A percentile compares a stretch with the other conserved stretches of the same genome.
phyloP scores from a whole-genome alignment of 345 rosid species.

The Diplotaxis tenuifolia region DNA sequence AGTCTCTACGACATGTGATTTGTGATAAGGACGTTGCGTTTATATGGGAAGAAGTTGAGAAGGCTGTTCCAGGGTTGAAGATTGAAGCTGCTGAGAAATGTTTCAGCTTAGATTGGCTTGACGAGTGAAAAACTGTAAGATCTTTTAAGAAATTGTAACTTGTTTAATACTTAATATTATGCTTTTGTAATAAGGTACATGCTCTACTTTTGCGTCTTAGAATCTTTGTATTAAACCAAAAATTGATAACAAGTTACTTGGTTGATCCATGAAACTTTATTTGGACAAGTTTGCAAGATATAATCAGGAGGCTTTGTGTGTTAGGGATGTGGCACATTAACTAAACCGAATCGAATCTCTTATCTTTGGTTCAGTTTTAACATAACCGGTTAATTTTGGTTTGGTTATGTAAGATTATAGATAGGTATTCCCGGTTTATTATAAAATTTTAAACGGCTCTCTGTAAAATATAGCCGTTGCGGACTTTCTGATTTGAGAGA shows the following conservation, averaged over 20 bases:
- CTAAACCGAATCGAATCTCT: neutral
- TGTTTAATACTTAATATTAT: no score
- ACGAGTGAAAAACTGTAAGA: constrained; percentile 39
- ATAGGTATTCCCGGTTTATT: neutral
- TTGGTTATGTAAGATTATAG: neutral
- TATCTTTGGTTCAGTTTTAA: neutral
- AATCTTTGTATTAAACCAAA: no score
- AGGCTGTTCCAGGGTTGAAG: constrained; percentile 42
- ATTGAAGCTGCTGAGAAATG: constrained; percentile 67
- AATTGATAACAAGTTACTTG: no score
- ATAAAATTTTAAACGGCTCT: neutral
- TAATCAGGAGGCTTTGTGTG: no score
- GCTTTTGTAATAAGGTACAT: no score
- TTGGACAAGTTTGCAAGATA: no score
- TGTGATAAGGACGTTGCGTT: constrained; percentile 73
- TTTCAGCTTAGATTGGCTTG: constrained; percentile 69
- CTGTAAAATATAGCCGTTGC: neutral
- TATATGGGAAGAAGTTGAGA: constrained; percentile 54
- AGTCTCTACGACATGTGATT: constrained; percentile 55
- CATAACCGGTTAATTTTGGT: neutral
- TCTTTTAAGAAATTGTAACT: no score
- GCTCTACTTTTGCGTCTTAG: no score
- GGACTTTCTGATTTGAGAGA: neutral
- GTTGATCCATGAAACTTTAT: no score
- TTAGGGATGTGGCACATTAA: no score